phyloP scores from a whole-genome alignment of 164 flowering plant species.

The Piper betle region DNA sequence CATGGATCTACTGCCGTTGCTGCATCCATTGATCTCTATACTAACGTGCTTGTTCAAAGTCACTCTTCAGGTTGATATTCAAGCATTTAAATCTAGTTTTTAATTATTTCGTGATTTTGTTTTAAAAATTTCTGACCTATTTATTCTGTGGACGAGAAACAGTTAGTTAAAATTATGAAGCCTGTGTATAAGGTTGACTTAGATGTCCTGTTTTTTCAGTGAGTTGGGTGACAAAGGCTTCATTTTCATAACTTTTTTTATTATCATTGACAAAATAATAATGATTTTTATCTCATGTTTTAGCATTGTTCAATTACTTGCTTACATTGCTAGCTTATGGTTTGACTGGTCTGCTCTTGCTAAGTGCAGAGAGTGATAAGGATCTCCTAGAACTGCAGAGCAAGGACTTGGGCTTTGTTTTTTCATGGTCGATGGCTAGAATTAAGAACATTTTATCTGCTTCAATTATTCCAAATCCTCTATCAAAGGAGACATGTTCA shows the following conservation, averaged over 20 bases:
- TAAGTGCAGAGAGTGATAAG: slow-evolving; percentile 32
- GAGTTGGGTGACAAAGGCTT: too few relatives aligned
- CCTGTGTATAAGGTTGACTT: too few relatives aligned
- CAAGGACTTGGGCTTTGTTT: slow-evolving; percentile 57
- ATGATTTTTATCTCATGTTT: too few relatives aligned
- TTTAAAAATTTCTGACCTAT: too few relatives aligned
- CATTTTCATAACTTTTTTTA: too few relatives aligned
- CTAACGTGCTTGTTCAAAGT: slow-evolving; percentile 40
- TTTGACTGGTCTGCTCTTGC: neutral
- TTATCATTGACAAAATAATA: too few relatives aligned
- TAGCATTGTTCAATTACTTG: neutral
- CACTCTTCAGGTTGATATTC: slow-evolving; percentile 30
- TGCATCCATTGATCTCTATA: slow-evolving; percentile 72
- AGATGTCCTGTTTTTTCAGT: too few relatives aligned
- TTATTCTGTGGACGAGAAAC: too few relatives aligned
- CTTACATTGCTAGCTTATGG: neutral
- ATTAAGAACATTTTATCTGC: slow-evolving; percentile 37
- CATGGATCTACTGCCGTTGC: slow-evolving; percentile 94
- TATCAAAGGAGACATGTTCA: slow-evolving; percentile 14
- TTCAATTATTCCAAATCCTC: slow-evolving; percentile 19
- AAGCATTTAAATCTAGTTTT: neutral
- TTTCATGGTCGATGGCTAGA: slow-evolving; percentile 66
- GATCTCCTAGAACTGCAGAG: slow-evolving; percentile 45
- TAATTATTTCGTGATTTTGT: too few relatives aligned
- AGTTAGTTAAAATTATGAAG: too few relatives aligned